Percentiles rank a stretch among this genome's conserved stretches.
phyloP scores from a whole-genome alignment of 495 filamentous ascomycete species.

The Aspergillus avenaceus region DNA sequence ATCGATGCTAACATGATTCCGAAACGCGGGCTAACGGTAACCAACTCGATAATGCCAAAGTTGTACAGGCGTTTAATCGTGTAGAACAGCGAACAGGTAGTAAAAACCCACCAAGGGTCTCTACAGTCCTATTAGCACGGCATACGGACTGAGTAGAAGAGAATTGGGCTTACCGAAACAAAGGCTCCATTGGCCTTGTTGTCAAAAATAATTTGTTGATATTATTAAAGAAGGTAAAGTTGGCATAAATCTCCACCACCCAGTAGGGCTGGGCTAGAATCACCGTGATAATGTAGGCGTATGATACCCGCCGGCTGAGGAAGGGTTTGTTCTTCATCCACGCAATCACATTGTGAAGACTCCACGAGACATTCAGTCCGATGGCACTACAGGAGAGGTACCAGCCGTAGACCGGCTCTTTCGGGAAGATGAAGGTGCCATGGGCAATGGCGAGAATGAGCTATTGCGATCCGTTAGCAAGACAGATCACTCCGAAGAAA shows the following conservation, averaged over 20 bases:
- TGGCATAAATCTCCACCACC: slow-evolving; percentile 46
- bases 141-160: background rate
- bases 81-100: slow-evolving; percentile 46
- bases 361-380: slow-evolving; percentile 43
- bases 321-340: slow-evolving; percentile 49
- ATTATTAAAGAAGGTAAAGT: slow-evolving; percentile 48
- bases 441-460: slow-evolving; percentile 34
- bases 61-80: slow-evolving; percentile 51
- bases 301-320: slow-evolving; percentile 27
- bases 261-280: slow-evolving; percentile 41
- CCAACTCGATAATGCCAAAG: slow-evolving; percentile 44
- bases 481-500: too few species aligned
- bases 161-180: slow-evolving; percentile 35
- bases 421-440: slow-evolving; percentile 44
- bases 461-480: slow-evolving; percentile 9
- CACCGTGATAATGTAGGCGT: slow-evolving; percentile 38
- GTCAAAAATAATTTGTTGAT: slow-evolving; percentile 46
- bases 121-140: slow-evolving; percentile 15
- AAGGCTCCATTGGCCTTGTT: slow-evolving; percentile 49
- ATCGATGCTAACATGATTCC: slow-evolving; percentile 53
- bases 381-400: slow-evolving; percentile 44
- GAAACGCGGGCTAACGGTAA: slow-evolving; percentile 50
- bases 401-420: slow-evolving; percentile 40
- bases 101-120: slow-evolving; percentile 61
- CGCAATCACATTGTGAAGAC: slow-evolving; percentile 45